Percentiles rank a stretch among this genome's conserved stretches.
These are phyloP conservation scores for Tagetes erecta DNA, from an alignment of 129 eudicot species.

Conservation along the genomic window DNA sequence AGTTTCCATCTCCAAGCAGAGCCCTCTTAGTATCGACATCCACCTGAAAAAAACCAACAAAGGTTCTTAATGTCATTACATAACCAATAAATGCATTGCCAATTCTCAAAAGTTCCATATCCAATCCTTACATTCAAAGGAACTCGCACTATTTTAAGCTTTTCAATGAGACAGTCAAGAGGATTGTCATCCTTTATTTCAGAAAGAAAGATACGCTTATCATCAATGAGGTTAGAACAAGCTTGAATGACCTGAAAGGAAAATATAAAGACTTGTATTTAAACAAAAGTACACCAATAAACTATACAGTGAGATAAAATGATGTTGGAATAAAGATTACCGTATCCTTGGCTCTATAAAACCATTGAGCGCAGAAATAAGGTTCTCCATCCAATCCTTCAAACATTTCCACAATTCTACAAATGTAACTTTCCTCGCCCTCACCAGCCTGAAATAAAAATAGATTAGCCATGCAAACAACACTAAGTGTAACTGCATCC, in stretches of 20 bases:
- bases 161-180: slow-evolving; percentile 64
- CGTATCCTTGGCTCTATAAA: slow-evolving; percentile 72
- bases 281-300: not conserved
- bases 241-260: slow-evolving; percentile 52
- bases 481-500: not conserved
- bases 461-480: not conserved
- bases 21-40: slow-evolving; percentile 35
- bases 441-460: slow-evolving; percentile 52
- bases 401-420: slow-evolving; percentile 75
- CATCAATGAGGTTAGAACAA: slow-evolving; percentile 45
- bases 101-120: not conserved
- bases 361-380: slow-evolving; percentile 78
- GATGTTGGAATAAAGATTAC: slow-evolving; percentile 34
- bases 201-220: slow-evolving; percentile 62
- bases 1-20: slow-evolving; percentile 41
- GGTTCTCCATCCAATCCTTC: slow-evolving; percentile 55
- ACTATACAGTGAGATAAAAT: not conserved
- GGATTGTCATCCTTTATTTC: slow-evolving; percentile 74
- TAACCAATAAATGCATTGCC: slow-evolving; percentile 9
- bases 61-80: slow-evolving; percentile 30
- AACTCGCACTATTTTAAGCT: slow-evolving; percentile 48
- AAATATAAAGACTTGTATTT: not conserved
- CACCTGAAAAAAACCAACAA: slow-evolving; percentile 52
- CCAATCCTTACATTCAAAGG: slow-evolving; percentile 50
- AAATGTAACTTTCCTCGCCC: slow-evolving; percentile 50